These are phyloP conservation scores for Erythrobasidium hasegawianum DNA, from an alignment of 1,284 basidiomycete species.

Conservation along the genomic window DNA sequence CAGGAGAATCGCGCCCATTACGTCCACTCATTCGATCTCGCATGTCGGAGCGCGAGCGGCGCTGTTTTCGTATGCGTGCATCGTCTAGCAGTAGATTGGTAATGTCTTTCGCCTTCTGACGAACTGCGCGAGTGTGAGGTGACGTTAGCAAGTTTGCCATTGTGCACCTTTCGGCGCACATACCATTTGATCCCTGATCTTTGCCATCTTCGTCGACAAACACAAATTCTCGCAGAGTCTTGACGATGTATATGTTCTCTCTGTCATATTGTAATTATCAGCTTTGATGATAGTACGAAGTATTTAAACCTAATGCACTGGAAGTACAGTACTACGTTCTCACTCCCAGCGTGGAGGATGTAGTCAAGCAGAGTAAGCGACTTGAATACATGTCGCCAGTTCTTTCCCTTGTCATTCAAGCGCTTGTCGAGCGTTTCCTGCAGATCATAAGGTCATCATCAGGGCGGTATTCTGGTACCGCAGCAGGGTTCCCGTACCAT, in stretches of 20 bases:
- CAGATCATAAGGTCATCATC: neutral
- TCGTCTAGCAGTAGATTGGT: conserved; percentile 93
- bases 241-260: conserved; percentile 97
- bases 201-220: conserved; percentile 92
- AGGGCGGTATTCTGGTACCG: neutral
- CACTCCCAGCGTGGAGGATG: conserved; percentile 89
- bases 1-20: conserved; percentile 47
- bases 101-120: conserved; percentile 99
- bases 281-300: neutral
- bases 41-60: conserved; percentile 81
- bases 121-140: conserved; percentile 52
- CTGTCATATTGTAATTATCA: conserved; percentile 36
- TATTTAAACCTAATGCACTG: conserved; percentile 53
- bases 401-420: conserved; percentile 99
- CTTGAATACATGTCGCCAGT: conserved; percentile 99
- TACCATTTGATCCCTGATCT: conserved; percentile 90
- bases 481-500: conserved; percentile 56
- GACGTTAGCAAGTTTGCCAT: neutral
- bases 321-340: conserved; percentile 99
- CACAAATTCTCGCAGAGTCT: conserved; percentile 98
- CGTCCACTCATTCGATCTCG: conserved; percentile 77
- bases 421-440: conserved; percentile 96
- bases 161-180: conserved; percentile 13
- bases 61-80: conserved; percentile 75
- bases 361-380: conserved; percentile 95